Conservation (phyloP, 1,284 basidiomycete genomes). For the Apiotrichum akiyoshidainum region DNA sequence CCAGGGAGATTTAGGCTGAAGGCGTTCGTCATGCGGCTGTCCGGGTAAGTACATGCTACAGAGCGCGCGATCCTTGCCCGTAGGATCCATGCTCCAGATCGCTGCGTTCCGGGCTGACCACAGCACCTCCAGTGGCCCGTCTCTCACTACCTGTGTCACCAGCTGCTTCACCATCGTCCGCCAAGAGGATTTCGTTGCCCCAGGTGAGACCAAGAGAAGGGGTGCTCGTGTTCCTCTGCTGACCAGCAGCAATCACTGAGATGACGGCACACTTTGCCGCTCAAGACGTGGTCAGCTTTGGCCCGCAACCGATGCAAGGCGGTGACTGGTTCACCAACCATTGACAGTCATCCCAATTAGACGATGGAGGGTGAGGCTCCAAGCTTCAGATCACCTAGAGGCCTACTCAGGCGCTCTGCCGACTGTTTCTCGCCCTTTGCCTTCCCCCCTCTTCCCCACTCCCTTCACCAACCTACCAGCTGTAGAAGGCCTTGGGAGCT, state of each 20-base stretch:
- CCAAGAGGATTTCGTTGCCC: conserved; percentile 68
- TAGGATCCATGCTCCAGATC: too few relatives aligned
- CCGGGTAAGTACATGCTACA: conserved; percentile 59
- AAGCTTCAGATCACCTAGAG: not conserved
- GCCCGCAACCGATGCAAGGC: conserved; percentile 1
- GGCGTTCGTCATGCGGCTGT: conserved; percentile 69
- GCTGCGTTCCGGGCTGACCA: too few relatives aligned
- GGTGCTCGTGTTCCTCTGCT: conserved; percentile 4
- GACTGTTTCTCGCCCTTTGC: too few relatives aligned
- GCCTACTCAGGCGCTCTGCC: too few relatives aligned
- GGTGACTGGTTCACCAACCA: not conserved
- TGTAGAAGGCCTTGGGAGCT: too few relatives aligned
- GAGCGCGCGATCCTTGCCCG: too few relatives aligned
- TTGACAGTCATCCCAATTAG: not conserved
- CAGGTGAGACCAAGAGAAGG: conserved; percentile 57
- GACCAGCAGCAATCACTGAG: conserved; percentile 32
- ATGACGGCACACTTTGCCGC: conserved; percentile 41
- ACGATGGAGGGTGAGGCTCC: not conserved
- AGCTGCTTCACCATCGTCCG: conserved; percentile 71
- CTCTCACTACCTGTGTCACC: conserved; percentile 62
- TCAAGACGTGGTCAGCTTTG: conserved; percentile 26
- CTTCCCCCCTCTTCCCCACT: too few relatives aligned
- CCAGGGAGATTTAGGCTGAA: conserved; percentile 71
- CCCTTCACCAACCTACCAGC: too few relatives aligned
- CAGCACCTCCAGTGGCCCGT: conserved; percentile 37